Base-by-base conservation (phyloP, 2,329 filamentous ascomycete genomes). In the Raffaelea ambrosiae region DNA sequence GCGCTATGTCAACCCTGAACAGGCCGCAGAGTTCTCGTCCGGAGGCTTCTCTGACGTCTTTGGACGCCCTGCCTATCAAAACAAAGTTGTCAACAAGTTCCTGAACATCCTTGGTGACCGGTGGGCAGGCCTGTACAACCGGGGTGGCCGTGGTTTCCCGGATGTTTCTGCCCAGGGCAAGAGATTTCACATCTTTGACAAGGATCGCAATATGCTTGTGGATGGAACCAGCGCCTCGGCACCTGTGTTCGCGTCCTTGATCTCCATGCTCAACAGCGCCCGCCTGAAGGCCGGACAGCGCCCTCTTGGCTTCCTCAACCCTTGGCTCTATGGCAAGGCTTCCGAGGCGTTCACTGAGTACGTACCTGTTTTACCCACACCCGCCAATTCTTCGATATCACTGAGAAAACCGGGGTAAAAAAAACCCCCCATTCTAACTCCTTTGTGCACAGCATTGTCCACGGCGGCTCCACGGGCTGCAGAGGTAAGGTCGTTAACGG, bases 141-240 rank as follows among this genome's bases (percentile, higher is more conserved):
- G 58, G 0, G 61, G 56, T 1, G 73, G 71, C 36, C 66, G 74
- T 10, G 73, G 66, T 3, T 67, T 70, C 31, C 75, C 75, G 0
- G 74, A 77, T 54, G 64, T 77, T 29, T 66, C 71, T 4, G 73
- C 68, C 3, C 69, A 86, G 29, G 73, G 80, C 2, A 76, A 75
- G 9, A 76, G 79, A 53, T 84, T 81, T 49, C 53, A 62, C 10
- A 65, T 67, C 33, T 50, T 65, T 4, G 52, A 63, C 16, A 54
- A 56, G 5, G 65, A 63, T 11, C 41, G 43, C 5, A 50, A 59
- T 11, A 36, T 46, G 0, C 52, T 55, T 3, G 59, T 72, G 3
- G 57, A 62, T 42, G 72, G 72, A 10, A 75, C 72, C 13, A 73
- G 70, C 47, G 76, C 74, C 1, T 72, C 72, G 22, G 68, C 76